phyloP scores from a whole-genome alignment of 2,329 filamentous ascomycete species.

The Xylariaceae sp. region DNA sequence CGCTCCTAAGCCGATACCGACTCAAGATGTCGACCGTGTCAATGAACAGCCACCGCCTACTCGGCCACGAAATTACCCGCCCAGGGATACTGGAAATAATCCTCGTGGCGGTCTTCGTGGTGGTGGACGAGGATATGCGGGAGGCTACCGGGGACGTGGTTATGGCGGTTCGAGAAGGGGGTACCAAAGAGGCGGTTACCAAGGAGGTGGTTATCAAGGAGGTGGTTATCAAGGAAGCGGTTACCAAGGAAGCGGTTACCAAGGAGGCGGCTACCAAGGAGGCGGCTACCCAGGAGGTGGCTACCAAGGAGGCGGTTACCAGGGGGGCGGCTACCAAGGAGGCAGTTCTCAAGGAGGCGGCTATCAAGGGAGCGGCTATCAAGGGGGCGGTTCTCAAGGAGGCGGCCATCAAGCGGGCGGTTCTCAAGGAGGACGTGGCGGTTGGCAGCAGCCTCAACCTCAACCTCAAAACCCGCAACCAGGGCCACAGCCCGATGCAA shows the following conservation, averaged over 20 bases:
- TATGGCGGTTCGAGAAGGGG: slow-evolving; percentile 24
- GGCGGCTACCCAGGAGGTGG: too few species aligned
- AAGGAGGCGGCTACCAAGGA: too few species aligned
- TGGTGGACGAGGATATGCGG: slow-evolving; percentile 24
- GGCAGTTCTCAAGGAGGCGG: too few species aligned
- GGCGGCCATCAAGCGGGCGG: too few species aligned
- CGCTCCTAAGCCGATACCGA: slow-evolving; percentile 6
- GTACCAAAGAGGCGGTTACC: neutral
- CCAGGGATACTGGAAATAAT: slow-evolving; percentile 8
- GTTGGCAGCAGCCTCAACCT: slow-evolving; percentile 4
- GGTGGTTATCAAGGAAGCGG: neutral
- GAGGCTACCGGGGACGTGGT: slow-evolving; percentile 23
- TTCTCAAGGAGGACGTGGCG: slow-evolving; percentile 21
- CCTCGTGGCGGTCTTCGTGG: slow-evolving; percentile 24
- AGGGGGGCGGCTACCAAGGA: too few species aligned
- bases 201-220: slow-evolving; percentile 12
- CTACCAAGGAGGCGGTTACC: too few species aligned
- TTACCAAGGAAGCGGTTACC: too few species aligned
- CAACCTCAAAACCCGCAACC: slow-evolving; percentile 11
- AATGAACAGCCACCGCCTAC: neutral
- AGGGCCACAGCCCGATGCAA: neutral
- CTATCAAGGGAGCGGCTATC: too few species aligned
- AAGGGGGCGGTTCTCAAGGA: too few species aligned
- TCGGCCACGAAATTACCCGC: neutral
- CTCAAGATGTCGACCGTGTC: neutral